Conservation (phyloP, 345 rosid genomes). For the Erysimum cheiranthoides region DNA sequence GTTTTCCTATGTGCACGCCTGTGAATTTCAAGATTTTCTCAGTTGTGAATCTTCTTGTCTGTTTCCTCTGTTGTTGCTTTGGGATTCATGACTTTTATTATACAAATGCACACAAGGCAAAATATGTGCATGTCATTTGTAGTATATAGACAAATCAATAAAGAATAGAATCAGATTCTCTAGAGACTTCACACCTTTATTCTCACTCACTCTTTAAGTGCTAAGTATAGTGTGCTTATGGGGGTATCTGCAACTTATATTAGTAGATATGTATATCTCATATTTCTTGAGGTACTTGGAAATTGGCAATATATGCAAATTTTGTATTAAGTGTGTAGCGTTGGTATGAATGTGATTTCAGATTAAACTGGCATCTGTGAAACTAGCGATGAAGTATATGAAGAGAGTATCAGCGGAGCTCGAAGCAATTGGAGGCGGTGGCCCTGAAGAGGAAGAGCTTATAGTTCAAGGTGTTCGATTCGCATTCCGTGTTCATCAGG, state of each 20-base stretch:
- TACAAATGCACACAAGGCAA: not conserved
- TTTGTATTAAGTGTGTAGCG: not conserved
- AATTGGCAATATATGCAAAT: not conserved
- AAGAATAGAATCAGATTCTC: constrained; percentile 41
- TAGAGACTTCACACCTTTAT: not conserved
- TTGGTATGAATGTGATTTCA: constrained; percentile 44
- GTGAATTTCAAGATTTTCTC: constrained; percentile 51
- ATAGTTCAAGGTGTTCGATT: constrained; percentile 92
- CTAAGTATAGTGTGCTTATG: not conserved
- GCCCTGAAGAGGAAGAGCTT: constrained; percentile 92
- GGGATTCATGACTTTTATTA: constrained; percentile 31
- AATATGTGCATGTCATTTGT: not conserved
- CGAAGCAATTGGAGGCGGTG: constrained; percentile 60
- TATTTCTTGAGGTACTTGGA: not conserved
- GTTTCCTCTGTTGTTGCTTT: constrained; percentile 43
- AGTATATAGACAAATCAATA: not conserved
- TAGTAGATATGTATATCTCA: not conserved
- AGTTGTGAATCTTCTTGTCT: constrained; percentile 49
- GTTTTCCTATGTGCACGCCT: constrained; percentile 58
- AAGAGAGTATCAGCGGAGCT: constrained; percentile 93
- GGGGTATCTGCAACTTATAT: constrained; percentile 1
- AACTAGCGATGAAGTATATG: constrained; percentile 96
- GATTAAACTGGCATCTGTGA: constrained; percentile 93
- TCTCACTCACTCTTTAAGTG: not conserved
- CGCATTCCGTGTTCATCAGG: constrained; percentile 99